These are phyloP conservation scores for Pseudisothecium myosuroides DNA, from an alignment of 225 moss, liverwort and hornwort genomes.

Conservation along the genomic window DNA sequence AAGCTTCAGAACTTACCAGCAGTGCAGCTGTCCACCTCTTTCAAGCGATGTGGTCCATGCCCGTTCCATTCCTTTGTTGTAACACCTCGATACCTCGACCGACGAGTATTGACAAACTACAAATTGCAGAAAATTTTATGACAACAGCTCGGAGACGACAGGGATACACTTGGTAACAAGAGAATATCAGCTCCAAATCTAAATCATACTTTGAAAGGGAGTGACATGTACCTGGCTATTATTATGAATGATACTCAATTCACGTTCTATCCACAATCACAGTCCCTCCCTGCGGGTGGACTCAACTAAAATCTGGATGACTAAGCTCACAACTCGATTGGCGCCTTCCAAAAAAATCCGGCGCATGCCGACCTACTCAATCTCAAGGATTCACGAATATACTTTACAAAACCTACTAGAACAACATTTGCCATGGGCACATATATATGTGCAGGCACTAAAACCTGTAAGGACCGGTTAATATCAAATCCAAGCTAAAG, in stretches of 20 bases:
- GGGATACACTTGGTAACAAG: slow-evolving; percentile 9
- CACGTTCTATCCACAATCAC: slow-evolving; percentile 36
- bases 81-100: not conserved
- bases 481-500: slow-evolving; percentile 81
- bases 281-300: slow-evolving; percentile 27
- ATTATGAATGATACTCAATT: slow-evolving; percentile 29
- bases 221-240: slow-evolving; percentile 41
- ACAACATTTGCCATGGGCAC: slow-evolving; percentile 10
- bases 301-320: slow-evolving; percentile 25
- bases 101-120: not conserved
- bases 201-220: slow-evolving; percentile 23
- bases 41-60: not conserved
- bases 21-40: not conserved
- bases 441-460: slow-evolving; percentile 20
- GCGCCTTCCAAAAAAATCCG: slow-evolving; percentile 23
- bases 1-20: not conserved
- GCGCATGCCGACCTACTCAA: slow-evolving; percentile 14
- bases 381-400: slow-evolving; percentile 30
- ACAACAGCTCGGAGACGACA: not conserved
- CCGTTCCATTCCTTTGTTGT: not conserved
- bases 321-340: slow-evolving; percentile 25
- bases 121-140: not conserved
- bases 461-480: not conserved
- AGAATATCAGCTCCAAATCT: slow-evolving; percentile 17
- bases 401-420: slow-evolving; percentile 46